phyloP scores from a whole-genome alignment of 2,329 filamentous ascomycete species.

The Hypoxylon sp. region DNA sequence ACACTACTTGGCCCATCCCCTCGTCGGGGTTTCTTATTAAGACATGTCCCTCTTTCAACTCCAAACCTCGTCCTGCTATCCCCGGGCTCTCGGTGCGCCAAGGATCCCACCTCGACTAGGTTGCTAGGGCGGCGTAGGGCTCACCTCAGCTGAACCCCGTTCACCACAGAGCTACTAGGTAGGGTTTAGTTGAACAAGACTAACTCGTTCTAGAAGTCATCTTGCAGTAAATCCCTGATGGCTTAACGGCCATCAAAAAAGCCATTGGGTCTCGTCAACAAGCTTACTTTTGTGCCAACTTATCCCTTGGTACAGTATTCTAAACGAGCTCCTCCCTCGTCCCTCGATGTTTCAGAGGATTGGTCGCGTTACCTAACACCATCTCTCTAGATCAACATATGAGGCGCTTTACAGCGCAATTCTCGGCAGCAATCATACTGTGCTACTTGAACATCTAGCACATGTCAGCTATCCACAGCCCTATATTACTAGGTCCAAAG shows the following conservation, averaged over 20 bases:
- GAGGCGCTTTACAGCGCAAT: constrained; percentile 24
- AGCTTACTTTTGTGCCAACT: constrained; percentile 27
- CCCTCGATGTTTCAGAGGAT: constrained; percentile 21
- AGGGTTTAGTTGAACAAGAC: constrained; percentile 33
- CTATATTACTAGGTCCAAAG: constrained; percentile 29
- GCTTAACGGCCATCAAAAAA: constrained; percentile 26
- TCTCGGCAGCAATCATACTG: constrained; percentile 30
- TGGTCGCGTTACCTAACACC: constrained; percentile 25
- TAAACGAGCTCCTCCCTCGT: constrained; percentile 1
- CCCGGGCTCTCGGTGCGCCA: constrained; percentile 32
- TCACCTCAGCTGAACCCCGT: constrained; percentile 48
- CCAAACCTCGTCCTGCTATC: constrained; percentile 24
- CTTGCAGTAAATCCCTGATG: constrained; percentile 32
- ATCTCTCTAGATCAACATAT: constrained; percentile 20
- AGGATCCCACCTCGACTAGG: constrained; percentile 38
- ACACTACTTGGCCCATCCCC: constrained; percentile 11
- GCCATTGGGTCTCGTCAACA: constrained; percentile 20
- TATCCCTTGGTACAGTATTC: constrained; percentile 15
- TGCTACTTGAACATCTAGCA: constrained; percentile 13
- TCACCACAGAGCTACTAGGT: constrained; percentile 34
- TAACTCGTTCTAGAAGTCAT: constrained; percentile 42
- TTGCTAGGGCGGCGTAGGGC: constrained; percentile 43
- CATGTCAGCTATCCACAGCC: constrained; percentile 44
- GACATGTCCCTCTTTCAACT: constrained; percentile 30
- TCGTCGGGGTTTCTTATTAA: constrained; percentile 20